Evolutionary conservation across 208 protist species (phyloP).

Genomic region (Trichomonas gallinae): DNA sequence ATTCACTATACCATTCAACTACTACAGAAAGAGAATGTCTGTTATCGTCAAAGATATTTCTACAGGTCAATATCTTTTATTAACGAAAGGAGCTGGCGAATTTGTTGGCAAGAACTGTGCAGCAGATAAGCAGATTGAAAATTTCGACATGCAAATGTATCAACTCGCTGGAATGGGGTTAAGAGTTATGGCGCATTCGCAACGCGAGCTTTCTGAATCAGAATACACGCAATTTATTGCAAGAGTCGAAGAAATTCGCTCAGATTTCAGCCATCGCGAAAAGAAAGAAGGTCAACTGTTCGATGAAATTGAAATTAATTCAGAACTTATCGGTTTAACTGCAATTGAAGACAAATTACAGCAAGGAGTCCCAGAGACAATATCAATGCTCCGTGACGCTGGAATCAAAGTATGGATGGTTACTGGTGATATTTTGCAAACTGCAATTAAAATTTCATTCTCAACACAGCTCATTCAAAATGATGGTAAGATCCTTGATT

Average conservation of each 20-base stretch:
- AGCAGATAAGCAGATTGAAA: neutral
- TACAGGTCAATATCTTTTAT: neutral
- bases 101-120: neutral
- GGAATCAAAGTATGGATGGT: conserved; percentile 67
- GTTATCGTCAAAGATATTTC: conserved; percentile 6
- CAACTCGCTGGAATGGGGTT: neutral
- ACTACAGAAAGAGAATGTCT: conserved; percentile 19
- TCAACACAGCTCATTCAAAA: neutral
- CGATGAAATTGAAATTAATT: conserved; percentile 41
- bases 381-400: conserved; percentile 35
- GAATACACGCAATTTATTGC: neutral
- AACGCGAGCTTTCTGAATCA: neutral
- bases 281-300: neutral
- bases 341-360: conserved; percentile 58
- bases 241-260: neutral
- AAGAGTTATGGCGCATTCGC: neutral
- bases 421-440: conserved; percentile 84
- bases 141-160: neutral
- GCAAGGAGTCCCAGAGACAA: conserved; percentile 51
- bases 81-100: neutral
- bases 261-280: neutral
- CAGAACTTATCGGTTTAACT: conserved; percentile 44
- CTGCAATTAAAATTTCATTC: conserved; percentile 45
- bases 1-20: conserved; percentile 5
- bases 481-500: neutral